Evolutionary conservation across 1,284 basidiomycete genomes (phyloP).

Genomic region (Apiotrichum gracile): DNA sequence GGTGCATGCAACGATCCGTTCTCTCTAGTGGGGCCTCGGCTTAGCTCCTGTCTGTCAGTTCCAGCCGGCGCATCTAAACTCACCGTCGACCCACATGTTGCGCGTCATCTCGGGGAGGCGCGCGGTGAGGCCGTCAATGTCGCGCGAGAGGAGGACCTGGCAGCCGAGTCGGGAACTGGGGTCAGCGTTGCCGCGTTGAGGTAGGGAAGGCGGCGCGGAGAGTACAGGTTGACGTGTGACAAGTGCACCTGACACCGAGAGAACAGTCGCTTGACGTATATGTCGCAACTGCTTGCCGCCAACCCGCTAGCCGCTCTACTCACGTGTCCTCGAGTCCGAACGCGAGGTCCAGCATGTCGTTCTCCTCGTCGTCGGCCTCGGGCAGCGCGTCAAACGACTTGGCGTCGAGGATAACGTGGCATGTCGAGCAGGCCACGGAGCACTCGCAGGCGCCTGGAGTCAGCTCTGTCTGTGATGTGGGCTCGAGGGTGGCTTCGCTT

Average conservation of each 20-base stretch:
- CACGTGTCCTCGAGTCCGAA: conserved; percentile 95
- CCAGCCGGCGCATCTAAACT: not conserved
- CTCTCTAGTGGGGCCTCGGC: not conserved
- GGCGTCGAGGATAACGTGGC: conserved; percentile 83
- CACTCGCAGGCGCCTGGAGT: conserved; percentile 87
- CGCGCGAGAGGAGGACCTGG: conserved; percentile 76
- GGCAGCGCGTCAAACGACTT: conserved; percentile 78
- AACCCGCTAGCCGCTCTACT: no score
- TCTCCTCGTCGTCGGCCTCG: conserved; percentile 95
- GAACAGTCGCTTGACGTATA: no score
- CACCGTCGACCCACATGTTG: conserved; percentile 92
- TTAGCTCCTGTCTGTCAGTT: not conserved
- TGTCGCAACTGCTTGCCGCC: no score
- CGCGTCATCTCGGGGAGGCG: conserved; percentile 84
- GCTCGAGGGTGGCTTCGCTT: no score
- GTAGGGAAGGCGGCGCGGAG: not conserved
- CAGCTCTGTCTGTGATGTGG: not conserved
- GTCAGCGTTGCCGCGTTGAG: not conserved
- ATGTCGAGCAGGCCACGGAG: conserved; percentile 95
- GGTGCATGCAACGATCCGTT: not conserved
- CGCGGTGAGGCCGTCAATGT: conserved; percentile 80
- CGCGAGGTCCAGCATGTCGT: conserved; percentile 97
- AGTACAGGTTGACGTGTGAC: no score
- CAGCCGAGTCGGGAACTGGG: conserved; percentile 56
- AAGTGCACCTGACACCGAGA: no score